These are phyloP conservation scores for Passiflora organensis DNA, from an alignment of 345 rosid genomes.

Conservation along the genomic window DNA sequence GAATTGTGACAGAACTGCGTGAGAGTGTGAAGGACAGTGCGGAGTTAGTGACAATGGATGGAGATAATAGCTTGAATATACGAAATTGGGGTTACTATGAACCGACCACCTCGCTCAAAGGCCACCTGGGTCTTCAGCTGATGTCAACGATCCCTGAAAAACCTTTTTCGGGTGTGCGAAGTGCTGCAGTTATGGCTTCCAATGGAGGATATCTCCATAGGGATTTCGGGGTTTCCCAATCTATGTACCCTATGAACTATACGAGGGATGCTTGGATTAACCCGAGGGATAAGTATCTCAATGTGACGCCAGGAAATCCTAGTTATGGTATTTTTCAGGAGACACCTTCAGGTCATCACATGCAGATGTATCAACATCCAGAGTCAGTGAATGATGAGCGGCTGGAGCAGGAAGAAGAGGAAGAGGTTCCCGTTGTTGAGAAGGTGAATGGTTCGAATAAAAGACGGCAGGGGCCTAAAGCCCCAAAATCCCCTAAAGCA, in stretches of 20 bases:
- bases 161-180: slow-evolving; percentile 58
- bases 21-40: no score
- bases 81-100: slow-evolving; percentile 86
- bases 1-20: no score
- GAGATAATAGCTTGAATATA: slow-evolving; percentile 58
- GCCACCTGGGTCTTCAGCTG: slow-evolving; percentile 70
- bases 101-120: slow-evolving; percentile 45
- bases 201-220: slow-evolving; percentile 50
- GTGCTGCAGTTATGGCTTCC: slow-evolving; percentile 39
- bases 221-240: slow-evolving; percentile 50
- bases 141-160: slow-evolving; percentile 59
- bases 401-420: slow-evolving; percentile 2
- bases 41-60: no score
- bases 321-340: slow-evolving; percentile 51
- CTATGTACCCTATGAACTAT: slow-evolving; percentile 58
- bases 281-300: slow-evolving; percentile 66
- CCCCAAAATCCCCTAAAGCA: slow-evolving; percentile 54
- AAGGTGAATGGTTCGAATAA: slow-evolving; percentile 51
- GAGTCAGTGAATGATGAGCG: slow-evolving; percentile 47
- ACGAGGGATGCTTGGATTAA: slow-evolving; percentile 59
- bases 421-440: slow-evolving; percentile 5
- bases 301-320: slow-evolving; percentile 47
- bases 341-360: slow-evolving; percentile 49
- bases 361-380: slow-evolving; percentile 63
- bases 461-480: slow-evolving; percentile 53